Evolutionary conservation across 1,284 basidiomycete species (phyloP).

Genomic region (Ganoderma boninense): DNA sequence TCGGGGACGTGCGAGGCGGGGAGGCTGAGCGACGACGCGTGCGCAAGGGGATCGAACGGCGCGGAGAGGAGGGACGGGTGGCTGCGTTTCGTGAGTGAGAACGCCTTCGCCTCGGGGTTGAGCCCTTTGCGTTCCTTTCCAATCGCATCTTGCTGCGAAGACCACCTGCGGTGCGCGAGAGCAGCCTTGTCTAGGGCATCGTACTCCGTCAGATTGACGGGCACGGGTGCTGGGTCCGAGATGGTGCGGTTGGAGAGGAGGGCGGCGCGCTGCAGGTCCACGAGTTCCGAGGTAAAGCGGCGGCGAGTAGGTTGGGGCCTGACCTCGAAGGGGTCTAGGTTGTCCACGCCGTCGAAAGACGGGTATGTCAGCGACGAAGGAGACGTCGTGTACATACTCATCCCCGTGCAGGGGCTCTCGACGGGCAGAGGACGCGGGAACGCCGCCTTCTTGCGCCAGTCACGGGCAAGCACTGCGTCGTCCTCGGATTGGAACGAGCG

Average conservation of each 20-base stretch:
- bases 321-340: constrained; percentile 54
- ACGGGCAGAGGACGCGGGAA: constrained; percentile 36
- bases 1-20: constrained; percentile 11
- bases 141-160: constrained; percentile 46
- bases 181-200: constrained; percentile 29
- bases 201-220: constrained; percentile 26
- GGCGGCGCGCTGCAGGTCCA: constrained; percentile 46
- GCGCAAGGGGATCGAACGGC: constrained; percentile 15
- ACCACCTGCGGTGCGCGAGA: constrained; percentile 56
- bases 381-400: constrained; percentile 43
- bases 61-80: constrained; percentile 31
- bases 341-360: constrained; percentile 43
- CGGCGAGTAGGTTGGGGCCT: constrained; percentile 41
- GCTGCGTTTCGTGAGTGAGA: constrained; percentile 56
- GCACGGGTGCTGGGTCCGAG: constrained; percentile 49
- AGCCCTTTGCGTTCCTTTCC: constrained; percentile 64
- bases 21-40: constrained; percentile 22
- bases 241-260: constrained; percentile 46
- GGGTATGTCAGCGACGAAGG: constrained; percentile 43
- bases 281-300: constrained; percentile 41
- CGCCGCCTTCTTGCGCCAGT: constrained; percentile 50
- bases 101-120: constrained; percentile 87
- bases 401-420: constrained; percentile 36
- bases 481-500: constrained; percentile 65
- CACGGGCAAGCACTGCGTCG: constrained; percentile 59